Evolutionary conservation across 202 grass and related monocot genomes (phyloP).

Genomic region (Carex arenaria): DNA sequence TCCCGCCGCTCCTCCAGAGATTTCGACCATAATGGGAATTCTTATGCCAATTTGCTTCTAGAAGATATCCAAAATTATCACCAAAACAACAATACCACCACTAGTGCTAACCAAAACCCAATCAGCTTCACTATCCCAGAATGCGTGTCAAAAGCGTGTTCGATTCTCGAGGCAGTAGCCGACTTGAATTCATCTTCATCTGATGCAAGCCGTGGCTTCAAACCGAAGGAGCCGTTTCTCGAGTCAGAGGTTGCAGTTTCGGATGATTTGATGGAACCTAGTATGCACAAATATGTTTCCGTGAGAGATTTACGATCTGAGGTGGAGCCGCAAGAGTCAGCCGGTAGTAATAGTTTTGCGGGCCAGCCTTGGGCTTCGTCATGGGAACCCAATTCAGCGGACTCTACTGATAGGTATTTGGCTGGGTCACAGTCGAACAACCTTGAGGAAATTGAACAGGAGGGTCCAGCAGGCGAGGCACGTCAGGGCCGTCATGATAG

Average conservation of each 20-base stretch:
- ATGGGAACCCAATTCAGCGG: slow-evolving; percentile 68
- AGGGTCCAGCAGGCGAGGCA: not conserved
- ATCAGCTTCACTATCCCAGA: slow-evolving; percentile 69
- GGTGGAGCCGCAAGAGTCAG: slow-evolving; percentile 68
- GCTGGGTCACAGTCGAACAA: slow-evolving; percentile 47
- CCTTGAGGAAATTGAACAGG: slow-evolving; percentile 51
- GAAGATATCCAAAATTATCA: slow-evolving; percentile 93
- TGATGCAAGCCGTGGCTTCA: slow-evolving; percentile 32
- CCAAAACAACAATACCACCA: slow-evolving; percentile 44
- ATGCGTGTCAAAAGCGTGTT: slow-evolving; percentile 90
- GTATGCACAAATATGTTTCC: slow-evolving; percentile 85
- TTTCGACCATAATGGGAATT: slow-evolving; percentile 64
- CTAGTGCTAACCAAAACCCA: not conserved
- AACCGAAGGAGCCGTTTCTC: slow-evolving; percentile 9
- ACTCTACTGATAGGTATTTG: slow-evolving; percentile 56
- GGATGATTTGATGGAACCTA: slow-evolving; percentile 78
- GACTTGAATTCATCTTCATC: slow-evolving; percentile 75
- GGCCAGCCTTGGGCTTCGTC: slow-evolving; percentile 58
- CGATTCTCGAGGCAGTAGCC: slow-evolving; percentile 90
- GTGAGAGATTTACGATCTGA: slow-evolving; percentile 58
- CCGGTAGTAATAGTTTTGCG: slow-evolving; percentile 85
- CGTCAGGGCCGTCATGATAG: slow-evolving; percentile 31
- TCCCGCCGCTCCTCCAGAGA: slow-evolving; percentile 65
- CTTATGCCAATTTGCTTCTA: slow-evolving; percentile 65
- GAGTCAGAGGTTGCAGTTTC: slow-evolving; percentile 70